These are phyloP conservation scores for Berkeleyomyces rouxiae DNA, from an alignment of 2,329 filamentous ascomycete species.

Conservation along the genomic window DNA sequence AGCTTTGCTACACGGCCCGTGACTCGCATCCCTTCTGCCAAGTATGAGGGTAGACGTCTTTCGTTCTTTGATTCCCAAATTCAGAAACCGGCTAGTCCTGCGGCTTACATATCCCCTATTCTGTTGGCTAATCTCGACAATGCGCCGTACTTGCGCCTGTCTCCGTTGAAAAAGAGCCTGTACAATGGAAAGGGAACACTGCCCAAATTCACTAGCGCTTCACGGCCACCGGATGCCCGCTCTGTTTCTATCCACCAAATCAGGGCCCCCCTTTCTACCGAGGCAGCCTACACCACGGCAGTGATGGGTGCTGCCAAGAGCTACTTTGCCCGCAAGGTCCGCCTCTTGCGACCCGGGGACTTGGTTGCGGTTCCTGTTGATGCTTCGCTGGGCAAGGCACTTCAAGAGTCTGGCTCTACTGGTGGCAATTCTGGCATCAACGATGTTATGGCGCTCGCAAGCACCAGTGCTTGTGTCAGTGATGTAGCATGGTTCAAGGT, in stretches of 20 bases:
- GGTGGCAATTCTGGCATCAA: constrained; percentile 49
- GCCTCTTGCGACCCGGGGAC: constrained; percentile 75
- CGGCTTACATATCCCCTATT: constrained; percentile 67
- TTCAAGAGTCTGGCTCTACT: constrained; percentile 51
- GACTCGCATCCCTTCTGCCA: constrained; percentile 41
- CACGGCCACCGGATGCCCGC: constrained; percentile 41
- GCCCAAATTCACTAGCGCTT: constrained; percentile 38
- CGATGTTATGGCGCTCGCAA: constrained; percentile 39
- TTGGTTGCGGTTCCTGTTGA: constrained; percentile 81
- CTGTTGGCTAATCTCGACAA: constrained; percentile 72
- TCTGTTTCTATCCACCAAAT: constrained; percentile 83
- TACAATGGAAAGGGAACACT: constrained; percentile 35
- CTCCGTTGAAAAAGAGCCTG: constrained; percentile 42
- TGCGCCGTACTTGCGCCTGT: constrained; percentile 62
- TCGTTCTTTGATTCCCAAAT: constrained; percentile 57
- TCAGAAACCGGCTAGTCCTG: constrained; percentile 38
- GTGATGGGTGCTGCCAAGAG: constrained; percentile 75
- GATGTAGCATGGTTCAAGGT: constrained; percentile 87
- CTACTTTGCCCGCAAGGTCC: constrained; percentile 68
- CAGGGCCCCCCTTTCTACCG: constrained; percentile 73
- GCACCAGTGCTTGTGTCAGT: constrained; percentile 24
- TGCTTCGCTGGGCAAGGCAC: constrained; percentile 61
- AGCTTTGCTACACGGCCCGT: constrained; percentile 45
- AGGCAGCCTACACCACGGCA: constrained; percentile 68
- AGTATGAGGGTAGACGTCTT: constrained; percentile 31